Percentiles rank a stretch among this genome's conserved stretches.
These are phyloP conservation scores for Fusarium compactum DNA, from an alignment of 2,329 filamentous ascomycete species.

Conservation along the genomic window DNA sequence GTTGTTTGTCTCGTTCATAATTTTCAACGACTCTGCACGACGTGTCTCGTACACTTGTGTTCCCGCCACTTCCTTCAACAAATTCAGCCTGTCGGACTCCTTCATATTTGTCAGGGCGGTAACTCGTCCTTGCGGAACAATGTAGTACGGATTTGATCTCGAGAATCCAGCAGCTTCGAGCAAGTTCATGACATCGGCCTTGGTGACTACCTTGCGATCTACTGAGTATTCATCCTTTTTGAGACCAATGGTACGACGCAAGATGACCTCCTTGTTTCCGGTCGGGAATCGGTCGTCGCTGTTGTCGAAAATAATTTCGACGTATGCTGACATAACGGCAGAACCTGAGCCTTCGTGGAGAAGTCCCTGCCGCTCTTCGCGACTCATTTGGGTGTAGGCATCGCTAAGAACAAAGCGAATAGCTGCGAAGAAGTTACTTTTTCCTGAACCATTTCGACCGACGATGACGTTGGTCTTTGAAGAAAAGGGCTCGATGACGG, in stretches of 20 bases:
- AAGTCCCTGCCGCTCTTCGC: conserved; percentile 94
- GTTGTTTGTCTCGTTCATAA: conserved; percentile 96
- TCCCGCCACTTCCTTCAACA: conserved; percentile 97
- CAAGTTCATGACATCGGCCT: conserved; percentile 93
- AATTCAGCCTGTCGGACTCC: conserved; percentile 86
- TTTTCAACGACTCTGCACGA: conserved; percentile 90
- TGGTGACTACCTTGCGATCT: conserved; percentile 95
- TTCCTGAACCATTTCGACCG: conserved; percentile 98
- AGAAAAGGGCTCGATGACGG: conserved; percentile 97
- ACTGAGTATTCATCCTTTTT: conserved; percentile 99
- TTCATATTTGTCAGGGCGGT: conserved; percentile 99
- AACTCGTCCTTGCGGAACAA: conserved; percentile 96
- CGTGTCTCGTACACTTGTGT: conserved; percentile 97
- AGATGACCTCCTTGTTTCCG: conserved; percentile 87
- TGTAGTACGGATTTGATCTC: conserved; percentile 98
- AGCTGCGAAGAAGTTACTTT: conserved; percentile 99
- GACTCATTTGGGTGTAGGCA: conserved; percentile 94
- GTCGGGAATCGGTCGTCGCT: conserved; percentile 95
- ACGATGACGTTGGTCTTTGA: conserved; percentile 98
- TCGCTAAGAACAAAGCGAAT: conserved; percentile 99
- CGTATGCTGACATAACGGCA: conserved; percentile 99
- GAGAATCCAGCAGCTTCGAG: conserved; percentile 97
- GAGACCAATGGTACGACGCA: conserved; percentile 93
- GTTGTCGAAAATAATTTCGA: conserved; percentile 99
- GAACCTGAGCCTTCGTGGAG: conserved; percentile 98